These are phyloP conservation scores for Pseudogymnoascus sp. DNA, from an alignment of 2,329 filamentous ascomycete species.

Conservation along the genomic window DNA sequence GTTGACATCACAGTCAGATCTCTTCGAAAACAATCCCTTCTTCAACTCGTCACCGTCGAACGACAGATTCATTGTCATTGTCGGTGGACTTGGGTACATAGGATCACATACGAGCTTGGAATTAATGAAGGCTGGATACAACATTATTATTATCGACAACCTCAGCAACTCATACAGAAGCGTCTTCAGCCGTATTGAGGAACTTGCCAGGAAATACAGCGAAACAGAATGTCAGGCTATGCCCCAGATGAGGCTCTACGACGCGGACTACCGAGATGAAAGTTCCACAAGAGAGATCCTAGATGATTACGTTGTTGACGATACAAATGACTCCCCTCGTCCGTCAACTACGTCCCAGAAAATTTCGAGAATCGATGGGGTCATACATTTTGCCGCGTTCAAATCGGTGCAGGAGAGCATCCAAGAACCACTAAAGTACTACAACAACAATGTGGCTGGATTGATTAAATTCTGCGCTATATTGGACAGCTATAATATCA, in stretches of 20 bases:
- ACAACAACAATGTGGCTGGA: slow-evolving; percentile 61
- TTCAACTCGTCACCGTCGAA: slow-evolving; percentile 20
- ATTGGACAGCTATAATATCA: slow-evolving; percentile 54
- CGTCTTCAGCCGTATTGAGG: slow-evolving; percentile 17
- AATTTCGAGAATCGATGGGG: slow-evolving; percentile 49
- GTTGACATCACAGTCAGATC: too few species aligned
- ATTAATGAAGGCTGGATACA: slow-evolving; percentile 41
- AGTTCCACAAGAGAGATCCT: slow-evolving; percentile 22
- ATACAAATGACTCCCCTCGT: neutral
- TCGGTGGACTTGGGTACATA: slow-evolving; percentile 44
- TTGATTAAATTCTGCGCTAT: slow-evolving; percentile 53
- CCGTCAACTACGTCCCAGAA: neutral
- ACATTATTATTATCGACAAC: slow-evolving; percentile 16
- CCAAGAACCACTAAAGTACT: slow-evolving; percentile 54
- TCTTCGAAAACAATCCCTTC: too few species aligned
- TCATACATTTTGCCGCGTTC: slow-evolving; percentile 65
- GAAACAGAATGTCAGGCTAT: neutral
- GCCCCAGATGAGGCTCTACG: slow-evolving; percentile 21
- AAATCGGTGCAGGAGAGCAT: slow-evolving; percentile 63
- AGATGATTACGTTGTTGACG: slow-evolving; percentile 17
- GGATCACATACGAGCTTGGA: slow-evolving; percentile 46
- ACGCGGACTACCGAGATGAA: slow-evolving; percentile 27
- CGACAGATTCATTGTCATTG: slow-evolving; percentile 33
- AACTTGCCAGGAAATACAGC: slow-evolving; percentile 23
- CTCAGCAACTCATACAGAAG: slow-evolving; percentile 16